These are phyloP conservation scores for Trichophyton simii DNA, from an alignment of 2,329 filamentous ascomycete species.

Conservation along the genomic window DNA sequence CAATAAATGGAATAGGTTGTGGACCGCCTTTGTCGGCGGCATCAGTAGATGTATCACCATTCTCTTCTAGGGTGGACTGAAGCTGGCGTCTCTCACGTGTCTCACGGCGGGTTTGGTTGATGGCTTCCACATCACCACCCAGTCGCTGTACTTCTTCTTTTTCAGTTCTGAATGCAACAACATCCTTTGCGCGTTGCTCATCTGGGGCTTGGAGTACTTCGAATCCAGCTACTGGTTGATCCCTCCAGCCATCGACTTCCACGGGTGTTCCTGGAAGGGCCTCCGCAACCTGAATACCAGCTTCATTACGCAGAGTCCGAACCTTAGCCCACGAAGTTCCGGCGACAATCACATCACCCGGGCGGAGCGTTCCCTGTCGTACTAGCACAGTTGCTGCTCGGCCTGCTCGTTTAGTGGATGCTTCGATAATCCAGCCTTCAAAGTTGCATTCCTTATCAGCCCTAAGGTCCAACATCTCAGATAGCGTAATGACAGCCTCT, in stretches of 20 bases:
- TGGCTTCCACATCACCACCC: conserved; percentile 58
- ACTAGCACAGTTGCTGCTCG: conserved; percentile 82
- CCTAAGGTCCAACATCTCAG: conserved; percentile 82
- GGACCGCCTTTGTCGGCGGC: conserved; percentile 30
- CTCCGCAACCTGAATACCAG: conserved; percentile 56
- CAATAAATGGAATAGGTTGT: conserved; percentile 60
- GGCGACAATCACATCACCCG: conserved; percentile 73
- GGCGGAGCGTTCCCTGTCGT: conserved; percentile 68
- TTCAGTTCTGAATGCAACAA: conserved; percentile 63
- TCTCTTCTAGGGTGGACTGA: conserved; percentile 25
- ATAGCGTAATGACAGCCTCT: conserved; percentile 73
- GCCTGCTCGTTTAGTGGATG: conserved; percentile 71
- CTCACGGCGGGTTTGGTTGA: conserved; percentile 55
- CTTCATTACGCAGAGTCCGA: conserved; percentile 74
- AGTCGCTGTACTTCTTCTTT: conserved; percentile 54
- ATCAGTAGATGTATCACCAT: conserved; percentile 23
- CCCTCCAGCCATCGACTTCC: conserved; percentile 89
- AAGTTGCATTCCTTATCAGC: conserved; percentile 63
- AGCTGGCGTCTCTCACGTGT: conserved; percentile 40
- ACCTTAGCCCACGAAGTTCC: conserved; percentile 80
- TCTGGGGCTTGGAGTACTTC: conserved; percentile 70
- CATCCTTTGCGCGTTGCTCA: conserved; percentile 65
- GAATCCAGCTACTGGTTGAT: conserved; percentile 73
- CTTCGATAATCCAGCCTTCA: conserved; percentile 91
- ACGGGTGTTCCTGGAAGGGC: conserved; percentile 81